Base-by-base conservation (phyloP, 1,284 basidiomycete genomes). In the Rhodotorula sp. region DNA sequence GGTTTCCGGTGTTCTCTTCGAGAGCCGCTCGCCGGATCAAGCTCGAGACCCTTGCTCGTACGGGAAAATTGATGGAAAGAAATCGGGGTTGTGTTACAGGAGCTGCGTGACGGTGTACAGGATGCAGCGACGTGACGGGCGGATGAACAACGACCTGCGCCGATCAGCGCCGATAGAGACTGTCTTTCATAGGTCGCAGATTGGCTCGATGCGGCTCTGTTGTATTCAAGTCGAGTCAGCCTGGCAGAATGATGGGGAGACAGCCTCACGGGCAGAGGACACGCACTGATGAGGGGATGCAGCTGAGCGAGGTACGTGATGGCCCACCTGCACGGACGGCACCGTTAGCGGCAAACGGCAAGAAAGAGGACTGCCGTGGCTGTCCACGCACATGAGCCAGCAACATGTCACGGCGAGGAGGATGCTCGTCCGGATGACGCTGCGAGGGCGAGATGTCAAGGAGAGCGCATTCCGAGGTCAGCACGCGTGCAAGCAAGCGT, bases 251-350 rank as follows among this genome's bases (percentile, higher is more conserved):
- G 4, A 21, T 2, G 26, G 2, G 16, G 14, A 12, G 43, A 26
- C 15, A 2, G 43, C 12, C 6, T 10, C 7, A 2, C 6, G 16
- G 62, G 10, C 16, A 15, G 26, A 7, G 3, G 12, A 16, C 23
- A 79, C 84, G 71, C 72, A 95, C 94, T 83, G 79, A 95, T 88
- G 67, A 97, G 85, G 60, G 93, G 94, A 80, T 97, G 88, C 63
- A 95, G 81, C 80, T 97, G 93, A 1, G 92, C 91, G 79, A 95
- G 85, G 81, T 95, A 97, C 12, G 93, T 93, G 79, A 95, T 87
- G 81, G 90, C 90, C 93, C 93, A 97, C 81, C 81, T 82, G 67
- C 26, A 34, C 5, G 34, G 16, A 16, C 15, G n/a, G 18, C 10
- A 16, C 0, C 18, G 28, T 45, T 49, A 66, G 67, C 45, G 21